Conservation (phyloP, 768 basidiomycete species). For the Amanita rubescens region DNA sequence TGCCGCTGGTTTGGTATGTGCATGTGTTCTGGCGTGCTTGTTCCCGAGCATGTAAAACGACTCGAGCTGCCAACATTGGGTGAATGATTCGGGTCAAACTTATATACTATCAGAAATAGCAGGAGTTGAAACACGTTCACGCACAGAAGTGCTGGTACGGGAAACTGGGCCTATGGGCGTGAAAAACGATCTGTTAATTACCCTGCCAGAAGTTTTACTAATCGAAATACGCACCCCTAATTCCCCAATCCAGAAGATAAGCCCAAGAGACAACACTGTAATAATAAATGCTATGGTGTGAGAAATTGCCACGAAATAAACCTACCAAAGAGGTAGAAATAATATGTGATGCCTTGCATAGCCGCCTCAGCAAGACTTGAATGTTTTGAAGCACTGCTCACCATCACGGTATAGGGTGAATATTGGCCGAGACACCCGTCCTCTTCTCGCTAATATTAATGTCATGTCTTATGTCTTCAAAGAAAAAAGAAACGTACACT, state of each 20-base stretch:
- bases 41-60: not conserved
- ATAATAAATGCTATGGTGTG: not conserved
- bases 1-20: not conserved
- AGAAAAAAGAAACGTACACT: not conserved
- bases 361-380: not conserved
- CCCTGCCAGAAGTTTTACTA: not conserved
- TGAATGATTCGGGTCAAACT: slow-evolving; percentile 1
- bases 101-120: not conserved
- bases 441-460: not conserved
- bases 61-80: slow-evolving; percentile 1
- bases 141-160: not conserved
- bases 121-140: not conserved
- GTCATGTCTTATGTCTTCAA: too few relatives aligned
- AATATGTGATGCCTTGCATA: slow-evolving; percentile 2
- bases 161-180: not conserved
- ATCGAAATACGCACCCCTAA: not conserved
- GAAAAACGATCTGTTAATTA: not conserved
- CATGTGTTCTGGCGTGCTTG: not conserved
- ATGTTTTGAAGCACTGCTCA: not conserved
- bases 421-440: not conserved
- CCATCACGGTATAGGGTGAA: slow-evolving; percentile 4
- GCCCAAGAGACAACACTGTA: not conserved
- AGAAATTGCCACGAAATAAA: not conserved
- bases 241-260: not conserved
- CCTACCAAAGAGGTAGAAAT: slow-evolving; percentile 1